Evolutionary conservation across 306 rosid species (phyloP).

Genomic region (Mucuna pruriens): DNA sequence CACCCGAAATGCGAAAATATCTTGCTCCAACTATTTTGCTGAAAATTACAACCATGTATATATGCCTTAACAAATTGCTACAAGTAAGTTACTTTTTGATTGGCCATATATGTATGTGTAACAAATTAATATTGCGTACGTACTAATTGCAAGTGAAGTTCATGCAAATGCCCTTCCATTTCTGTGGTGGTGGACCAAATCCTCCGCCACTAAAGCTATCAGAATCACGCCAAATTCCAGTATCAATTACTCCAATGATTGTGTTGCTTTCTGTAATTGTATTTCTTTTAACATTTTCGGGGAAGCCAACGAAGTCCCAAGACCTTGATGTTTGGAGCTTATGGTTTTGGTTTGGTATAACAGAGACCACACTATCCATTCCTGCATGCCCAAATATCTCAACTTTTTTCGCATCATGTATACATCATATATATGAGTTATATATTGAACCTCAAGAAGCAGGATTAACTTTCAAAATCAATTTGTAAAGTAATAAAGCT

Average conservation of each 20-base stretch:
- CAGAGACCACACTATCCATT: conserved; percentile 46
- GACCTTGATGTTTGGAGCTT: conserved; percentile 57
- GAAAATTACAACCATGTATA: not conserved
- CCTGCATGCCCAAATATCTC: not conserved
- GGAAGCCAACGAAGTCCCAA: conserved; percentile 63
- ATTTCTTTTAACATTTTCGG: conserved; percentile 20
- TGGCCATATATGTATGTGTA: too few relatives aligned
- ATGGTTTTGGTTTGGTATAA: conserved; percentile 38
- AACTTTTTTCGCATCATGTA: too few relatives aligned
- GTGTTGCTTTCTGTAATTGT: conserved; percentile 31
- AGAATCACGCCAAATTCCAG: conserved; percentile 60
- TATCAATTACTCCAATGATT: conserved; percentile 54
- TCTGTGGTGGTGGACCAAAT: conserved; percentile 51
- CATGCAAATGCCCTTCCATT: conserved; percentile 58
- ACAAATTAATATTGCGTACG: too few relatives aligned
- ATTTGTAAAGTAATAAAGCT: too few relatives aligned
- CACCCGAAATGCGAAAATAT: not conserved
- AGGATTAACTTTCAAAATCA: too few relatives aligned
- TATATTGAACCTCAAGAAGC: too few relatives aligned
- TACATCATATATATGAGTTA: too few relatives aligned
- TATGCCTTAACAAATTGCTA: not conserved
- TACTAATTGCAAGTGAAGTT: conserved; percentile 44
- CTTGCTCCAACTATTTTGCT: conserved; percentile 7
- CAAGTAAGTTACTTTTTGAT: too few relatives aligned
- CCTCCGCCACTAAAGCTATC: conserved; percentile 48